Percentiles rank a stretch among this genome's conserved stretches.
phyloP scores from a whole-genome alignment of 306 rosid species.

The Castanopsis chinensis region DNA sequence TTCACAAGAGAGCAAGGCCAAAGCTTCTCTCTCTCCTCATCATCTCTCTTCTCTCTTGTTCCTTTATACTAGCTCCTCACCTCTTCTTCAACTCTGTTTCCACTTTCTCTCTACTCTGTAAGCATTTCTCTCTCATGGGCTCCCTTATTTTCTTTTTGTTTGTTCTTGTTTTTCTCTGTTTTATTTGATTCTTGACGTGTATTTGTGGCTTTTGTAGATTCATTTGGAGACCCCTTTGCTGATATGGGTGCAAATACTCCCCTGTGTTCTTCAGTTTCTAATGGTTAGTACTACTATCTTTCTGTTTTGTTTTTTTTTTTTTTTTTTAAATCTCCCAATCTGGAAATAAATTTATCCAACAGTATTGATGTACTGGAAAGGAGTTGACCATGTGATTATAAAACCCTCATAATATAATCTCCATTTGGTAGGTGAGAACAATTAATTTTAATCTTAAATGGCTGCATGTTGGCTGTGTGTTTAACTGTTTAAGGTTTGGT shows the following conservation, averaged over 20 bases:
- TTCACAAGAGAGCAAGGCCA: constrained; percentile 56
- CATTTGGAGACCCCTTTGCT: constrained; percentile 31
- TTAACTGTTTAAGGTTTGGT: background rate
- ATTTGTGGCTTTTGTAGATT: constrained; percentile 42
- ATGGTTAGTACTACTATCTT: constrained; percentile 35
- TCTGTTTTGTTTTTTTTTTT: background rate
- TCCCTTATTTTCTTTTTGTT: background rate
- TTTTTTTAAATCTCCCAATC: background rate
- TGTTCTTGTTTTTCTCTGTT: background rate
- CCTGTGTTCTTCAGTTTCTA: constrained; percentile 54
- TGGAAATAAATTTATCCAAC: background rate
- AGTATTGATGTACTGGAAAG: background rate
- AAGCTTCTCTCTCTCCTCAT: constrained; percentile 53
- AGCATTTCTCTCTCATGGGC: constrained; percentile 3
- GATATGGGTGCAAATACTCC: constrained; percentile 38
- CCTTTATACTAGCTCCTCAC: constrained; percentile 48
- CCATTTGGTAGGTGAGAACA: background rate
- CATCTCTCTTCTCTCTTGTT: constrained; percentile 57
- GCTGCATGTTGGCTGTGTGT: background rate
- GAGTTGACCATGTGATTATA: background rate
- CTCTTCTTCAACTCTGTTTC: constrained; percentile 47
- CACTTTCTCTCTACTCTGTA: constrained; percentile 46
- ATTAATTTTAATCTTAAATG: background rate
- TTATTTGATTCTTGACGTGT: background rate
- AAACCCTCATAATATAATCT: background rate